Conservation (phyloP, 805 yeast species). For the Barnettozyma californica region DNA sequence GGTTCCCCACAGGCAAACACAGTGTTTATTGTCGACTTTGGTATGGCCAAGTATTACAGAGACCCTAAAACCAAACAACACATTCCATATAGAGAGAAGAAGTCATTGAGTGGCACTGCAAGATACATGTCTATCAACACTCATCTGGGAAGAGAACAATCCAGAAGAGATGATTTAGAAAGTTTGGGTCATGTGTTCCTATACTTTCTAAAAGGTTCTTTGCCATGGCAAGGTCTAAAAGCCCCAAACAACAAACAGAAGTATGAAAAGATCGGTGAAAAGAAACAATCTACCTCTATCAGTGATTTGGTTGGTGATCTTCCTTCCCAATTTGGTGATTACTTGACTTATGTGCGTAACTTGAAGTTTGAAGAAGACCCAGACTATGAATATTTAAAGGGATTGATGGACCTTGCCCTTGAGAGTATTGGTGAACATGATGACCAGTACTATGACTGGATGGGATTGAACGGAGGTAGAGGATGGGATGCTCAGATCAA, state of each 20-base stretch:
- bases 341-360: constrained; percentile 81
- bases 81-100: constrained; percentile 94
- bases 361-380: constrained; percentile 92
- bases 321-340: constrained; percentile 91
- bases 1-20: constrained; percentile 77
- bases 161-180: constrained; percentile 94
- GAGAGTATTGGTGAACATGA: constrained; percentile 62
- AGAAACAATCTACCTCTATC: constrained; percentile 85
- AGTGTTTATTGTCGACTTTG: constrained; percentile 91
- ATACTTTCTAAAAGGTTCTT: constrained; percentile 87
- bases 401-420: constrained; percentile 71
- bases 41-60: constrained; percentile 97
- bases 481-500: constrained; percentile 92
- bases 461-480: constrained; percentile 89
- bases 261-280: constrained; percentile 95
- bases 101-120: constrained; percentile 96
- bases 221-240: constrained; percentile 98
- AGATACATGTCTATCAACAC: constrained; percentile 97
- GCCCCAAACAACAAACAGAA: constrained; percentile 98
- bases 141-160: constrained; percentile 94
- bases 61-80: constrained; percentile 95
- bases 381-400: constrained; percentile 82
- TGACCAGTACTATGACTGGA: constrained; percentile 97
- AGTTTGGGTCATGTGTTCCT: constrained; percentile 95
- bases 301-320: constrained; percentile 65